Percentiles rank a stretch among this genome's conserved stretches.
phyloP scores from a whole-genome alignment of 495 filamentous ascomycete genomes.

The Penicillium desertorum region DNA sequence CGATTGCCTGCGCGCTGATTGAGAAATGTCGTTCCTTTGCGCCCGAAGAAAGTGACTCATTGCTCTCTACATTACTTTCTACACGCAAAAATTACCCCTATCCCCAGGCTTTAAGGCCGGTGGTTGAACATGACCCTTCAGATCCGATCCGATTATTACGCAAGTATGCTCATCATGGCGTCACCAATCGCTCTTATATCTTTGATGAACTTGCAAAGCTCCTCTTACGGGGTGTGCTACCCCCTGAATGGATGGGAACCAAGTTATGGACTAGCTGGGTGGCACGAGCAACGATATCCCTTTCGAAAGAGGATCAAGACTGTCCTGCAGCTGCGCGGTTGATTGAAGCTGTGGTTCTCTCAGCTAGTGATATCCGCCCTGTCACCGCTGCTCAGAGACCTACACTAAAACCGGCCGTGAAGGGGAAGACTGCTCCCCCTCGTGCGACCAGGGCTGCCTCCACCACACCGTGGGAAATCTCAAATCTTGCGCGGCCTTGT shows the following conservation, averaged over 20 bases:
- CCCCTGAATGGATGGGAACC: conserved; percentile 53
- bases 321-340: conserved; percentile 37
- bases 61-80: conserved; percentile 37
- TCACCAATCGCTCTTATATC: conserved; percentile 31
- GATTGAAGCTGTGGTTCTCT: conserved; percentile 42
- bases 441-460: conserved; percentile 25
- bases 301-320: conserved; percentile 39
- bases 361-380: conserved; percentile 28
- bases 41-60: conserved; percentile 38
- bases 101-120: conserved; percentile 34
- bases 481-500: conserved; percentile 23
- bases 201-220: conserved; percentile 44
- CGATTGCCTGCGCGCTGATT: conserved; percentile 36
- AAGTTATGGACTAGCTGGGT: conserved; percentile 44
- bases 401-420: neutral
- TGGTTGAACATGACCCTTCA: conserved; percentile 12
- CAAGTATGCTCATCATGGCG: conserved; percentile 28
- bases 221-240: conserved; percentile 37
- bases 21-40: conserved; percentile 36
- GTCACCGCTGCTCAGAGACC: neutral
- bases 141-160: conserved; percentile 36
- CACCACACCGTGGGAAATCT: conserved; percentile 1
- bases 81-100: conserved; percentile 30
- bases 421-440: neutral
- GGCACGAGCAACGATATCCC: conserved; percentile 43